These are phyloP conservation scores for Dissophora ornata DNA, from an alignment of 192 early-diverging fungal species.

Conservation along the genomic window DNA sequence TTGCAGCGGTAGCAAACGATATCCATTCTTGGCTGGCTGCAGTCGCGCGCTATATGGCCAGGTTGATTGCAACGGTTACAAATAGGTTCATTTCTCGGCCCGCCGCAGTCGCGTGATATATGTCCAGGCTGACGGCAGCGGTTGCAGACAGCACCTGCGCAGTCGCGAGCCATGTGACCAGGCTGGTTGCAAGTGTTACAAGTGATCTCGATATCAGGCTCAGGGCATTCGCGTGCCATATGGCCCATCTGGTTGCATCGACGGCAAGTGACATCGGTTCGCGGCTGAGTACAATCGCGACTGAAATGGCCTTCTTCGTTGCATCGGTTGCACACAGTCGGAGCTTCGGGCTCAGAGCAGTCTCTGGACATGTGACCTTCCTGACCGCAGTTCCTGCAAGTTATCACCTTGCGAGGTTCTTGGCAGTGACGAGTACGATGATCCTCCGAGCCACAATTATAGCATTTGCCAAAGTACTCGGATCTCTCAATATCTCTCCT, in stretches of 20 bases:
- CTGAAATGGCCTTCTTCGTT: conserved; percentile 22
- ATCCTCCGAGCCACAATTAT: conserved; percentile 57
- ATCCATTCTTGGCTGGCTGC: conserved; percentile 5
- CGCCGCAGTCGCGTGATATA: conserved; percentile 23
- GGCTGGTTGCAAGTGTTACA: conserved; percentile 23
- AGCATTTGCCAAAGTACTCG: conserved; percentile 54
- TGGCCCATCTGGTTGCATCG: conserved; percentile 63
- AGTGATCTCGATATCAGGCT: conserved; percentile 20
- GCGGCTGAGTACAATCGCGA: conserved; percentile 51
- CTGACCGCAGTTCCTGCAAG: conserved; percentile 65
- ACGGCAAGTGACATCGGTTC: conserved; percentile 21
- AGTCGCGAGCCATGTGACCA: conserved; percentile 63
- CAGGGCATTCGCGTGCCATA: conserved; percentile 53
- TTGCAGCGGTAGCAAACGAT: conserved; percentile 35
- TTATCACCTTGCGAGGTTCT: conserved; percentile 36
- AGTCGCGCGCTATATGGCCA: conserved; percentile 17
- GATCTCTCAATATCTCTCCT: conserved; percentile 25
- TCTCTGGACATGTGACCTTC: conserved; percentile 59
- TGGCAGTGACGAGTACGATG: conserved; percentile 64
- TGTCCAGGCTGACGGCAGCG: conserved; percentile 19
- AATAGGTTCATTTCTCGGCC: not conserved
- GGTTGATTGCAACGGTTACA: conserved; percentile 43
- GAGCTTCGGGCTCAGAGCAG: conserved; percentile 55
- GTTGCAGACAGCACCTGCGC: conserved; percentile 20
- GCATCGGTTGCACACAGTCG: conserved; percentile 23